Evolutionary conservation across 768 basidiomycete genomes (phyloP).

Genomic region (Tulasnella calospora): DNA sequence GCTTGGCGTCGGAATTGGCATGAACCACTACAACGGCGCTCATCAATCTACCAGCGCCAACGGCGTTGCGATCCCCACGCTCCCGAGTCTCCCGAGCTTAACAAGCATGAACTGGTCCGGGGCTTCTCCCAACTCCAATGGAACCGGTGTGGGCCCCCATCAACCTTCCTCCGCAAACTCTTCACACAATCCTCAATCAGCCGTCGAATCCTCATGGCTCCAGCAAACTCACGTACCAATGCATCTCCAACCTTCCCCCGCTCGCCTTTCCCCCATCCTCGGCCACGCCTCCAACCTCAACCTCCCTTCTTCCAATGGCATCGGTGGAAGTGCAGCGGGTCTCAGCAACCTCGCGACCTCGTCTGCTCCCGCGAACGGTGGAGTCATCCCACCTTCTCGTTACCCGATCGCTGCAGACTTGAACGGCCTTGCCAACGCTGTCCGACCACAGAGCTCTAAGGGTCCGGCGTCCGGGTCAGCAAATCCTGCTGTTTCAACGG

Average conservation of each 20-base stretch:
- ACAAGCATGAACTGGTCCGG: constrained; percentile 14
- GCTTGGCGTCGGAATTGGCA: neutral
- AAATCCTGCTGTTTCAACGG: constrained; percentile 6
- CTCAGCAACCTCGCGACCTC: neutral
- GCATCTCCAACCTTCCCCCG: constrained; percentile 26
- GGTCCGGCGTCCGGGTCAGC: constrained; percentile 4
- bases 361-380: neutral
- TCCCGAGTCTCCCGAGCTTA: constrained; percentile 21
- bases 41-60: neutral
- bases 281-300: constrained; percentile 16
- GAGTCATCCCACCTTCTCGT: constrained; percentile 54
- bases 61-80: constrained; percentile 1
- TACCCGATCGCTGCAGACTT: constrained; percentile 65
- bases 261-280: constrained; percentile 26
- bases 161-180: neutral
- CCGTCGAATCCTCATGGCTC: constrained; percentile 18
- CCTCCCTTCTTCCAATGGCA: constrained; percentile 19
- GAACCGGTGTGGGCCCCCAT: neutral
- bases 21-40: neutral
- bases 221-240: constrained; percentile 23
- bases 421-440: constrained; percentile 16
- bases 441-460: constrained; percentile 15
- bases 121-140: neutral
- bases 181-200: constrained; percentile 2
- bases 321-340: constrained; percentile 13